phyloP scores from a whole-genome alignment of 768 basidiomycete genomes.

The Leccinum sublutescens region DNA sequence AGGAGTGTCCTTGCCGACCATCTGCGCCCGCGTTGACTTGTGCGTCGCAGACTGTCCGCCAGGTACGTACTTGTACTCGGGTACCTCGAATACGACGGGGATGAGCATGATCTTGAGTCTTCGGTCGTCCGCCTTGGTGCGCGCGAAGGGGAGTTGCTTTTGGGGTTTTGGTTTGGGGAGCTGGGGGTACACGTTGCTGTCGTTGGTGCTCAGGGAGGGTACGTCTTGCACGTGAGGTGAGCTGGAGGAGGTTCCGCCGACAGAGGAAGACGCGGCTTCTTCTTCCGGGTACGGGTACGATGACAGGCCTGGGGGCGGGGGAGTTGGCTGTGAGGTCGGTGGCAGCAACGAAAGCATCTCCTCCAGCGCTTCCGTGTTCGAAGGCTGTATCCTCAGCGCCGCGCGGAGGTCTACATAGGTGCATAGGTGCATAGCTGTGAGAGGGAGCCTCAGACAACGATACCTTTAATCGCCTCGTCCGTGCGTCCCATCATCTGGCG shows the following conservation, averaged over 20 bases:
- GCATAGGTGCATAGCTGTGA: neutral
- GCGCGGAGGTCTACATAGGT: constrained; percentile 56
- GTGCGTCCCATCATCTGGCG: constrained; percentile 55
- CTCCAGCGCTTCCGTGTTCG: constrained; percentile 58
- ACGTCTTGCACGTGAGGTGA: neutral
- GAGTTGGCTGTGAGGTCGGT: constrained; percentile 13
- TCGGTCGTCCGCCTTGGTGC: constrained; percentile 48
- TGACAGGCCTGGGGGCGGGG: constrained; percentile 1
- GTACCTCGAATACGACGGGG: constrained; percentile 42
- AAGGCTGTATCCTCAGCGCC: constrained; percentile 59
- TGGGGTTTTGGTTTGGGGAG: constrained; percentile 40
- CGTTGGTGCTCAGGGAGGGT: constrained; percentile 23
- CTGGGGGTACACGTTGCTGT: constrained; percentile 26
- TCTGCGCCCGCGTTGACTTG: constrained; percentile 30
- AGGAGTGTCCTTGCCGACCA: neutral
- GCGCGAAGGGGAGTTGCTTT: constrained; percentile 53
- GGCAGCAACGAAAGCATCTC: constrained; percentile 48
- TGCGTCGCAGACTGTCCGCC: constrained; percentile 21
- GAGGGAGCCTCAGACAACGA: neutral
- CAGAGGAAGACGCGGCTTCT: constrained; percentile 31
- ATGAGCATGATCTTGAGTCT: constrained; percentile 52
- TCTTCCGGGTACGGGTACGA: constrained; percentile 8
- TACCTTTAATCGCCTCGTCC: constrained; percentile 63
- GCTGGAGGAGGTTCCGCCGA: constrained; percentile 20
- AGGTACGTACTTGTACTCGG: constrained; percentile 15